phyloP scores from a whole-genome alignment of 495 filamentous ascomycete genomes.

The Xylaria cubensis region DNA sequence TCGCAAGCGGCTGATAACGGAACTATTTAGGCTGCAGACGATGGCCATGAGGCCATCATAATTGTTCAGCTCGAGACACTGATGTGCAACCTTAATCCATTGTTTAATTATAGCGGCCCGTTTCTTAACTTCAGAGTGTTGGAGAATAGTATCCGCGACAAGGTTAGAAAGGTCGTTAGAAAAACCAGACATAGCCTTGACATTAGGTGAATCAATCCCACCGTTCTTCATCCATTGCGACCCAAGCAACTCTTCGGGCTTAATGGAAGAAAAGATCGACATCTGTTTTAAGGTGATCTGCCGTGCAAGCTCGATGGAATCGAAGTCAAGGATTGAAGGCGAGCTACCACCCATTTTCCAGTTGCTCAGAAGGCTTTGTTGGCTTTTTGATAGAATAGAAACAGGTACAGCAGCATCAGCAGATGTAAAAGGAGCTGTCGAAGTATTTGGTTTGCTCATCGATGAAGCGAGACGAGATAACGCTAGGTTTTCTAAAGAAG shows the following conservation, averaged over 20 bases:
- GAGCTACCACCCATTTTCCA: constrained; percentile 73
- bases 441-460: constrained; percentile 84
- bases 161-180: constrained; percentile 91
- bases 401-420: constrained; percentile 74
- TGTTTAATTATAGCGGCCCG: constrained; percentile 92
- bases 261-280: constrained; percentile 88
- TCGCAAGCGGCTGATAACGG: constrained; percentile 88
- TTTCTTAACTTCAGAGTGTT: constrained; percentile 86
- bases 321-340: constrained; percentile 88
- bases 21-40: constrained; percentile 89
- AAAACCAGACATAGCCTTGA: constrained; percentile 90
- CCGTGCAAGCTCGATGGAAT: constrained; percentile 88
- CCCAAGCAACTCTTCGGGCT: constrained; percentile 91
- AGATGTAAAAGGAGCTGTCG: constrained; percentile 70
- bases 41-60: constrained; percentile 98
- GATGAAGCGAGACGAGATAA: constrained; percentile 89
- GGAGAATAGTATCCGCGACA: constrained; percentile 94
- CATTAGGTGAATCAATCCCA: constrained; percentile 82
- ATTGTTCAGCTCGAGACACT: constrained; percentile 88
- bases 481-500: constrained; percentile 71
- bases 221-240: constrained; percentile 91
- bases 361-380: constrained; percentile 71
- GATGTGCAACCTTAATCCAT: constrained; percentile 95
- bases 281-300: constrained; percentile 96
- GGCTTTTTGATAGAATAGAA: constrained; percentile 75